A percentile compares a stretch with the other conserved stretches of the same genome.
phyloP scores from a whole-genome alignment of 805 yeast genomes.

The Lipomyces mesembrius region DNA sequence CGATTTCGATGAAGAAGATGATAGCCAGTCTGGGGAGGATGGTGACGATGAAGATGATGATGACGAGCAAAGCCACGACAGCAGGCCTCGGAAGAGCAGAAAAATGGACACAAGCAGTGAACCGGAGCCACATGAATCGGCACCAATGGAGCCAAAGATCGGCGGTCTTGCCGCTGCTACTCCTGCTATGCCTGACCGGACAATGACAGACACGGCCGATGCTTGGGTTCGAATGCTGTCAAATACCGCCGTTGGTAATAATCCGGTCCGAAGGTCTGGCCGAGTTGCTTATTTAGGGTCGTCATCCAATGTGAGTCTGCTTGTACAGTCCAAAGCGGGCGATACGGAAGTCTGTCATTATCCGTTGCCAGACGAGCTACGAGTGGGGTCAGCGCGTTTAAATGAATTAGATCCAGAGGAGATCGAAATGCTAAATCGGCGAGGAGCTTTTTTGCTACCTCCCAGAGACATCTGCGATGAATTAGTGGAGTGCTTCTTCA shows the following conservation, averaged over 20 bases:
- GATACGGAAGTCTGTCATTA: constrained; percentile 53
- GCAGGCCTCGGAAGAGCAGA: constrained; percentile 3
- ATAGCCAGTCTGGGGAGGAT: constrained; percentile 21
- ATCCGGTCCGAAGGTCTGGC: constrained; percentile 39
- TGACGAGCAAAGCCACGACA: constrained; percentile 11
- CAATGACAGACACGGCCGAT: constrained; percentile 37
- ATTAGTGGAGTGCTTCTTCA: constrained; percentile 65
- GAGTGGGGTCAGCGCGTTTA: constrained; percentile 41
- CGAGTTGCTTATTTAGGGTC: constrained; percentile 58
- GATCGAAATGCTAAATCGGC: constrained; percentile 59
- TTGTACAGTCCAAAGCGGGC: constrained; percentile 52
- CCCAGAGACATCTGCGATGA: constrained; percentile 61
- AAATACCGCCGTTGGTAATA: constrained; percentile 44
- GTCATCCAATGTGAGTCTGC: constrained; percentile 55
- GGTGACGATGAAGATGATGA: constrained; percentile 23
- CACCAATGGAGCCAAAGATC: background rate
- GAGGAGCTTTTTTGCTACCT: constrained; percentile 67
- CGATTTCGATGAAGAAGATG: background rate
- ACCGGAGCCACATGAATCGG: background rate
- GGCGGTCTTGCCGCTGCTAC: constrained; percentile 17
- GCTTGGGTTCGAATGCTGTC: constrained; percentile 47
- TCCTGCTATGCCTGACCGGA: background rate
- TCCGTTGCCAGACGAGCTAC: constrained; percentile 41
- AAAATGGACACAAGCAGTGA: constrained; percentile 12
- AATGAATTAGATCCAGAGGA: constrained; percentile 60